Percentiles rank a stretch among this genome's conserved stretches.
Conservation (phyloP, 768 basidiomycete genomes). For the Ephemerocybe angulata region DNA sequence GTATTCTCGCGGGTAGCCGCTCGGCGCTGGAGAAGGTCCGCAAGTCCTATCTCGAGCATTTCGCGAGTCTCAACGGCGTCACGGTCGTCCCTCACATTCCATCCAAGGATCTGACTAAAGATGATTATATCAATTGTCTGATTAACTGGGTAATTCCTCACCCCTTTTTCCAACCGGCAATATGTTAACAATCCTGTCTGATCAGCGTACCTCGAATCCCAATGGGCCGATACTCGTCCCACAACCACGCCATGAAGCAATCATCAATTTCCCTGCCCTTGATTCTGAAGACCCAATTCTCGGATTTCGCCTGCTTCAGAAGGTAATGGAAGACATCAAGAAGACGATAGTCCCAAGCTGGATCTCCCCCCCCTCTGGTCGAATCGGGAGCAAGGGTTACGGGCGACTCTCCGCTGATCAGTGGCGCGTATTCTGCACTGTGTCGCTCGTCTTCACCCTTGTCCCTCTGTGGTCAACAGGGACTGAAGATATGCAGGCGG, state of each 20-base stretch:
- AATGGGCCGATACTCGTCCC: neutral
- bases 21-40: neutral
- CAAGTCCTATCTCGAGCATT: neutral
- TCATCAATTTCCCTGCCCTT: neutral
- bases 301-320: neutral
- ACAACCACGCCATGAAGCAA: neutral
- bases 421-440: neutral
- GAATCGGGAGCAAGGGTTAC: neutral
- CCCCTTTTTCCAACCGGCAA: neutral
- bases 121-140: neutral
- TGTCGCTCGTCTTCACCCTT: neutral
- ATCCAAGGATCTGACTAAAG: neutral
- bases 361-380: neutral
- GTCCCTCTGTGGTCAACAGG: neutral
- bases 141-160: neutral
- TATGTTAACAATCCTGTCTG: too few species aligned
- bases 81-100: neutral
- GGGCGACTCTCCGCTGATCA: neutral
- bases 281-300: neutral
- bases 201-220: neutral
- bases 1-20: neutral
- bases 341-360: neutral
- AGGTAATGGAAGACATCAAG: neutral
- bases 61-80: neutral
- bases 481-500: neutral